Conservation (phyloP, 2,329 filamentous ascomycete species). For the Ophiostoma perfectum region DNA sequence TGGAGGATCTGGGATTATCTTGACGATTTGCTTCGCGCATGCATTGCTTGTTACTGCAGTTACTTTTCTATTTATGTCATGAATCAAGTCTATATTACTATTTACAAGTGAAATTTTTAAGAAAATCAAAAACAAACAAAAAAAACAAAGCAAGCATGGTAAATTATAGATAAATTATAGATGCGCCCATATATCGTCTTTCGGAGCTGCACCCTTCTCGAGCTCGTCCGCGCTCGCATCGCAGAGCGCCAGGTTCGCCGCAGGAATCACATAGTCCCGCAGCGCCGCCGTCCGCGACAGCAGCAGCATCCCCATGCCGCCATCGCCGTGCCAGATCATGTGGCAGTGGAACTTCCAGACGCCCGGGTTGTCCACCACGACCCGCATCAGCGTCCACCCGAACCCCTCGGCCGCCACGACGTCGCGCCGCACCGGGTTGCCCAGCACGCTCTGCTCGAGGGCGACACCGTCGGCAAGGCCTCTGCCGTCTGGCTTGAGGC, state of each 20-base stretch:
- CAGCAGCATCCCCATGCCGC: constrained; percentile 39
- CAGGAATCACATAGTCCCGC: constrained; percentile 39
- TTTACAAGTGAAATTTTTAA: background rate
- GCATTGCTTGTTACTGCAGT: constrained; percentile 2
- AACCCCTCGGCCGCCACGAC: constrained; percentile 42
- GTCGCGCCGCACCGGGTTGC: constrained; percentile 46
- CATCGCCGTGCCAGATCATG: constrained; percentile 37
- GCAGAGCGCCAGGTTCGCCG: constrained; percentile 44
- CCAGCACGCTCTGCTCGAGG: constrained; percentile 33
- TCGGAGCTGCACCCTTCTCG: constrained; percentile 38
- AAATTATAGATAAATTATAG: background rate
- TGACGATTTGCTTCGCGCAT: constrained; percentile 4
- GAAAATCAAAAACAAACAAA: background rate
- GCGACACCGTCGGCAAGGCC: constrained; percentile 36
- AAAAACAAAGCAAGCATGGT: background rate
- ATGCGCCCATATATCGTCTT: constrained; percentile 5
- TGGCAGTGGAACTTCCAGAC: constrained; percentile 41
- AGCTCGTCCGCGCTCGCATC: constrained; percentile 38
- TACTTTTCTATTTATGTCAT: background rate
- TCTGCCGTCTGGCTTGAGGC: constrained; percentile 32
- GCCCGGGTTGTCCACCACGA: constrained; percentile 48
- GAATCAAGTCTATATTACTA: background rate
- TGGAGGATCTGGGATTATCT: background rate
- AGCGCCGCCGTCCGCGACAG: constrained; percentile 45
- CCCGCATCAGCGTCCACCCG: constrained; percentile 45